A percentile compares a stretch with the other conserved stretches of the same genome.
These are phyloP conservation scores for Tetrapisispora phaffii DNA, from an alignment of 805 yeast species.

Conservation along the genomic window DNA sequence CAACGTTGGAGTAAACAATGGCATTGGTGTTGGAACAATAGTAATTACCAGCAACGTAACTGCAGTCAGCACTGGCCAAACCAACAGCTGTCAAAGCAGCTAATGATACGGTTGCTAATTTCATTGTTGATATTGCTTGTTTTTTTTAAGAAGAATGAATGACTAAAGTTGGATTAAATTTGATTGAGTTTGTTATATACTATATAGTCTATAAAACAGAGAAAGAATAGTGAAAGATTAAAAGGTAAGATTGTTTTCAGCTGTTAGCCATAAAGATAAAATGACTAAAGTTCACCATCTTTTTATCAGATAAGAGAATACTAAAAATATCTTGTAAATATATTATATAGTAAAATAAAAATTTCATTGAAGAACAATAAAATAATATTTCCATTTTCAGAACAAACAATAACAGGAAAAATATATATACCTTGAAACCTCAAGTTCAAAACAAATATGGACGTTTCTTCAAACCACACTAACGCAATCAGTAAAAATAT, in stretches of 20 bases:
- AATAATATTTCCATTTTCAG: neutral
- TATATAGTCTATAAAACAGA: neutral
- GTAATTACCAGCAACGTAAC: slow-evolving; percentile 56
- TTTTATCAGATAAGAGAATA: neutral
- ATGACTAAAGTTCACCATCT: neutral
- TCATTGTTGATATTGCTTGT: neutral
- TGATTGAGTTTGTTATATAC: neutral
- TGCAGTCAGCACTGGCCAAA: slow-evolving; percentile 33
- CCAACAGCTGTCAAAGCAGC: slow-evolving; percentile 19
- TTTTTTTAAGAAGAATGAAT: slow-evolving; percentile 13
- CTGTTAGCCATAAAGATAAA: too few relatives aligned
- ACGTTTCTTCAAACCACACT: neutral
- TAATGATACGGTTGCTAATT: slow-evolving; percentile 7
- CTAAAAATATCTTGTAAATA: too few relatives aligned
- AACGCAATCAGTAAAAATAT: neutral
- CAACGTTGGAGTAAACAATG: slow-evolving; percentile 60
- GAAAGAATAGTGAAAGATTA: neutral
- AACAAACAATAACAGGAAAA: slow-evolving; percentile 1
- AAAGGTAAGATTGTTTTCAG: too few relatives aligned
- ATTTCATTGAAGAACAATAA: too few relatives aligned
- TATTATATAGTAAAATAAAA: too few relatives aligned
- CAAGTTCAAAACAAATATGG: neutral
- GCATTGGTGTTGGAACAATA: slow-evolving; percentile 69
- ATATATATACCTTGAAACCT: neutral
- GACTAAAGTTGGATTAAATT: slow-evolving; percentile 22